These are phyloP conservation scores for Trichophyton benhamiae DNA, from an alignment of 2,329 filamentous ascomycete species.

Conservation along the genomic window DNA sequence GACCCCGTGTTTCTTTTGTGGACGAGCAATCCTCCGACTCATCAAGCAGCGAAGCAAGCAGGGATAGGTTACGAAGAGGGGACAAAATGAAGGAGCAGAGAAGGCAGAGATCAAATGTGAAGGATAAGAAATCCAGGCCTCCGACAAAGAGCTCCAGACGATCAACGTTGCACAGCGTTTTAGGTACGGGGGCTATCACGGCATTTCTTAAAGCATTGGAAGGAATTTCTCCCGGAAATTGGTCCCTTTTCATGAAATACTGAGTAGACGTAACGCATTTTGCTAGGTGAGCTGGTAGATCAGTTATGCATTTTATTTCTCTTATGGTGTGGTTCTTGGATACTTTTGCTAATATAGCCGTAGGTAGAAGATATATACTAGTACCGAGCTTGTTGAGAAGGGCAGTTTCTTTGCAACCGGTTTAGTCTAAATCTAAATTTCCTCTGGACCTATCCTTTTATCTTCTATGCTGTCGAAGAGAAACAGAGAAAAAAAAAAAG, in stretches of 20 bases:
- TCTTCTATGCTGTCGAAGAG: neutral
- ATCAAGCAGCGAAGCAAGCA: slow-evolving; percentile 15
- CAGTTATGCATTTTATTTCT: neutral
- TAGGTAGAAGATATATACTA: neutral
- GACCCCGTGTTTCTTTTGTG: neutral
- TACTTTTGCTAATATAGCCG: neutral
- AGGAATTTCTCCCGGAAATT: slow-evolving; percentile 16
- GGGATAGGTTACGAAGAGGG: neutral
- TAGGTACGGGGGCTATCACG: slow-evolving; percentile 27
- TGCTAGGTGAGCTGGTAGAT: neutral
- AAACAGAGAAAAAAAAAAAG: neutral
- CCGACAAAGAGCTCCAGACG: slow-evolving; percentile 22
- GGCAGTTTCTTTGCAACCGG: neutral
- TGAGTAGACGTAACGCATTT: neutral
- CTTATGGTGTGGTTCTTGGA: neutral
- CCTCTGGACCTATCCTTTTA: neutral
- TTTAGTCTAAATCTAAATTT: neutral
- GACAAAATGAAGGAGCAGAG: neutral
- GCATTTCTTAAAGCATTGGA: slow-evolving; percentile 32
- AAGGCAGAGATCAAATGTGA: neutral
- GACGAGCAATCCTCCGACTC: neutral
- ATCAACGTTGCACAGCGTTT: slow-evolving; percentile 25
- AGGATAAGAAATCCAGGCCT: slow-evolving; percentile 6
- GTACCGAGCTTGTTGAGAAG: neutral
- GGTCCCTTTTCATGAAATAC: neutral